Conservation (phyloP, 768 basidiomycete species). For the Punctularia strigosozonata region DNA sequence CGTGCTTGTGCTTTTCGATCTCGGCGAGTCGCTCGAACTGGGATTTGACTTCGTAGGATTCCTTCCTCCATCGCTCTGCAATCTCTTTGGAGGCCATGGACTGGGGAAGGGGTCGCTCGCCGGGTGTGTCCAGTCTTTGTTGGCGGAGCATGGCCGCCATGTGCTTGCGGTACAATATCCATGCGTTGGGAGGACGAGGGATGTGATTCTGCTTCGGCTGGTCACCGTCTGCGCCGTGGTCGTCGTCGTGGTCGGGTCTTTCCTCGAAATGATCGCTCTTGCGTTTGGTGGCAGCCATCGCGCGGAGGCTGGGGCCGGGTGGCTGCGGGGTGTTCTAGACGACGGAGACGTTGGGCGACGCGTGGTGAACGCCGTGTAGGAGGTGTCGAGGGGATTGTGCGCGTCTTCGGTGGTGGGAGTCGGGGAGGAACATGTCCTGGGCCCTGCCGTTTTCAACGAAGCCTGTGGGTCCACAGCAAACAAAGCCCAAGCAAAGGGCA, state of each 20-base stretch:
- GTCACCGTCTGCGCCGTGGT: not conserved
- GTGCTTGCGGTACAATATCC: conserved; percentile 39
- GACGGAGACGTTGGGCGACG: not conserved
- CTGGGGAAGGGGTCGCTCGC: conserved; percentile 26
- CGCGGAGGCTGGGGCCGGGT: not conserved
- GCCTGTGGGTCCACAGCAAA: no score
- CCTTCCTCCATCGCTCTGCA: conserved; percentile 27
- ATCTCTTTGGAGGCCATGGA: conserved; percentile 32
- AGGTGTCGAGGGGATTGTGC: no score
- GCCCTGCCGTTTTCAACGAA: no score
- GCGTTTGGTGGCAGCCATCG: not conserved
- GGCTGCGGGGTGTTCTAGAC: not conserved
- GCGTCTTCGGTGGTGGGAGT: no score
- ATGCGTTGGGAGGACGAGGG: conserved; percentile 34
- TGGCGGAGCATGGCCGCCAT: conserved; percentile 22
- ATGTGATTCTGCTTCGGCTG: conserved; percentile 3
- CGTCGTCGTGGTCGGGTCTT: not conserved
- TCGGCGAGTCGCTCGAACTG: conserved; percentile 10
- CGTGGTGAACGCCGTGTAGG: not conserved
- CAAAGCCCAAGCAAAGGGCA: no score
- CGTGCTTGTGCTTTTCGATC: conserved; percentile 13
- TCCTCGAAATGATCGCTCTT: no score
- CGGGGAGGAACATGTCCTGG: no score
- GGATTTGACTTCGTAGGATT: conserved; percentile 20
- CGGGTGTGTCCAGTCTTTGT: conserved; percentile 12